These are phyloP conservation scores for Xerocomellus intermedius DNA, from an alignment of 768 basidiomycete genomes.

Conservation along the genomic window DNA sequence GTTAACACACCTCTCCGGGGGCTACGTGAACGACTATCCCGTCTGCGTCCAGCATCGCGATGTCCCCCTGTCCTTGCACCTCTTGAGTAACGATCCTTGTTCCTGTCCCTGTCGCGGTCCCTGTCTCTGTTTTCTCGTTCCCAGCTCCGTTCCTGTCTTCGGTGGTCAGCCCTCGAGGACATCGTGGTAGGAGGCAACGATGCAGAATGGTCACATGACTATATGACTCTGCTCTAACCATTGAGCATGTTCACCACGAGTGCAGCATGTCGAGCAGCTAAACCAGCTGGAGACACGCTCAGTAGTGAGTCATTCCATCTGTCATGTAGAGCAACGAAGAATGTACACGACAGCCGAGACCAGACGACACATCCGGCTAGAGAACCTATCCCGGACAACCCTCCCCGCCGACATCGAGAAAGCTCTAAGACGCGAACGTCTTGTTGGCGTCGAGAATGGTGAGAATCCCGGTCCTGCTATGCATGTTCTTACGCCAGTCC, in stretches of 20 bases:
- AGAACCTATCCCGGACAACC: conserved; percentile 49
- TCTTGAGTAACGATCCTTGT: conserved; percentile 45
- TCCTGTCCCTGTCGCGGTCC: conserved; percentile 32
- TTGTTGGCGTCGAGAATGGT: conserved; percentile 47
- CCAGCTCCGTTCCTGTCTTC: conserved; percentile 64
- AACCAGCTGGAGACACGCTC: conserved; percentile 5
- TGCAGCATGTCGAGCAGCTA: conserved; percentile 21
- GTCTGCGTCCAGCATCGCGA: conserved; percentile 35
- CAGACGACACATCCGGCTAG: conserved; percentile 45
- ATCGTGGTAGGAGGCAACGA: conserved; percentile 40
- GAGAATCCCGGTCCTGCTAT: background rate
- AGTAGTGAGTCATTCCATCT: conserved; percentile 12
- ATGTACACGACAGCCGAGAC: conserved; percentile 17
- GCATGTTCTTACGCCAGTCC: conserved; percentile 7
- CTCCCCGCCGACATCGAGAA: conserved; percentile 56
- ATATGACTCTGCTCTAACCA: background rate
- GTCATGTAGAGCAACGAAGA: background rate
- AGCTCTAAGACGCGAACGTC: conserved; percentile 38
- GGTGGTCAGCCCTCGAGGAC: conserved; percentile 56
- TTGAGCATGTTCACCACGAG: conserved; percentile 19
- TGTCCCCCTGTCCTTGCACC: conserved; percentile 33
- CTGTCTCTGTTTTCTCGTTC: conserved; percentile 43
- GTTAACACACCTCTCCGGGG: conserved; percentile 32
- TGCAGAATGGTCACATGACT: conserved; percentile 27
- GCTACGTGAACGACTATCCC: conserved; percentile 40